phyloP scores from a whole-genome alignment of 768 basidiomycete species.

The Rhodotorula graminis region DNA sequence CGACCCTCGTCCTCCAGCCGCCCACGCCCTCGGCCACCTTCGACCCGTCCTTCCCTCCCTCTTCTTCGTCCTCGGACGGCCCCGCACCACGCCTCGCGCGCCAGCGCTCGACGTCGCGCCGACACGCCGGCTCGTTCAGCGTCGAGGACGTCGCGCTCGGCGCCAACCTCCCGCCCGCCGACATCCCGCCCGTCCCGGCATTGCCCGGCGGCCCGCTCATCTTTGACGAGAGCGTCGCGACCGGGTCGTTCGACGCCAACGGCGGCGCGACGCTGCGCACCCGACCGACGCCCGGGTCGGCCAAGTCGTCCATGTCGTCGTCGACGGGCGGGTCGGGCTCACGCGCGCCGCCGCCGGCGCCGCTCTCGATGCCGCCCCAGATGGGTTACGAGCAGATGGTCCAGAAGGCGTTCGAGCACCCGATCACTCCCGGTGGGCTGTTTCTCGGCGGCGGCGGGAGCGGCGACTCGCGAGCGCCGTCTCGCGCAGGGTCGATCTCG shows the following conservation, averaged over 20 bases:
- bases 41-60: background rate
- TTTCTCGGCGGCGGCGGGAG: background rate
- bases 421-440: slow-evolving; percentile 32
- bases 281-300: background rate
- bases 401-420: slow-evolving; percentile 36
- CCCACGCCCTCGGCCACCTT: slow-evolving; percentile 34
- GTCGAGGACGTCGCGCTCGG: slow-evolving; percentile 42
- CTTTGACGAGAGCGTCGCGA: background rate
- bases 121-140: slow-evolving; percentile 43
- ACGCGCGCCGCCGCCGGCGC: background rate
- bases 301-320: background rate
- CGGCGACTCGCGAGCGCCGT: background rate
- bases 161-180: slow-evolving; percentile 34
- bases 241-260: too few relatives aligned
- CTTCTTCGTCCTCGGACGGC: background rate
- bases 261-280: background rate
- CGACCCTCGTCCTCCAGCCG: slow-evolving; percentile 38
- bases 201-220: slow-evolving; percentile 5
- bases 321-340: background rate
- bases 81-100: slow-evolving; percentile 17
- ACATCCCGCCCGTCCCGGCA: slow-evolving; percentile 23
- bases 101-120: slow-evolving; percentile 21
- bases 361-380: slow-evolving; percentile 16
- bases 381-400: slow-evolving; percentile 26
- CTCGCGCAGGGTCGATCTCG: background rate